A percentile compares a stretch with the other conserved stretches of the same genome.
phyloP scores from a whole-genome alignment of 305 asterid genomes.

The Plantago coronopus region DNA sequence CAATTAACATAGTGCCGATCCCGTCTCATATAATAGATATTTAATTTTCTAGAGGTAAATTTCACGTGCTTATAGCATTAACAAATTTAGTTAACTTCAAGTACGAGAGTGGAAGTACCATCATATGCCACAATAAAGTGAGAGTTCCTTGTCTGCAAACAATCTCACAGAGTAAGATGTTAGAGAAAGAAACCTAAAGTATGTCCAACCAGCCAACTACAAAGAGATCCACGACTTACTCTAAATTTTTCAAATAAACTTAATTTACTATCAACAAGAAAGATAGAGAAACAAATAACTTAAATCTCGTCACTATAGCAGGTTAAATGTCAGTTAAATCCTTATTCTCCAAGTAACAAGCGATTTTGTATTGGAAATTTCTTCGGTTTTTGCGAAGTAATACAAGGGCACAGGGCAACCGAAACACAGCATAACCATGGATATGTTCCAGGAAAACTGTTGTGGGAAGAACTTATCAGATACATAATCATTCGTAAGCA shows the following conservation, averaged over 20 bases:
- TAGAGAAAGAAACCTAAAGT: neutral
- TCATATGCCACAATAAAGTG: neutral
- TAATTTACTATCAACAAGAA: neutral
- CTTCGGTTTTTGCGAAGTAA: neutral
- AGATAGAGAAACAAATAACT: neutral
- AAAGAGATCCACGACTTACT: too few species aligned
- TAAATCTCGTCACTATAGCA: neutral
- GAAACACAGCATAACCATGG: neutral
- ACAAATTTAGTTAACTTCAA: neutral
- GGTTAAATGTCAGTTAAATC: neutral
- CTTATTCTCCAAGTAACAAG: neutral
- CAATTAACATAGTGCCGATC: conserved; percentile 15
- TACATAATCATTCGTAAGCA: neutral
- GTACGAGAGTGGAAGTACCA: neutral
- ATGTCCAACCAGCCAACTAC: neutral
- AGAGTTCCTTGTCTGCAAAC: neutral
- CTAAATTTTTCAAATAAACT: neutral
- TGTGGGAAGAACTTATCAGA: neutral
- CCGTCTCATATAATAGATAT: neutral
- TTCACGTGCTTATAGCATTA: neutral
- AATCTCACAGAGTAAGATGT: neutral
- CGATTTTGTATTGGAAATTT: neutral
- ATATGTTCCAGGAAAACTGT: neutral
- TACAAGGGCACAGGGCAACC: neutral
- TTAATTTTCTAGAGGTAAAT: neutral